Evolutionary conservation across 257 asterid species (phyloP), one percentile per base, ranked within the genome.

Genomic region (Forsythia viridissima): DNA sequence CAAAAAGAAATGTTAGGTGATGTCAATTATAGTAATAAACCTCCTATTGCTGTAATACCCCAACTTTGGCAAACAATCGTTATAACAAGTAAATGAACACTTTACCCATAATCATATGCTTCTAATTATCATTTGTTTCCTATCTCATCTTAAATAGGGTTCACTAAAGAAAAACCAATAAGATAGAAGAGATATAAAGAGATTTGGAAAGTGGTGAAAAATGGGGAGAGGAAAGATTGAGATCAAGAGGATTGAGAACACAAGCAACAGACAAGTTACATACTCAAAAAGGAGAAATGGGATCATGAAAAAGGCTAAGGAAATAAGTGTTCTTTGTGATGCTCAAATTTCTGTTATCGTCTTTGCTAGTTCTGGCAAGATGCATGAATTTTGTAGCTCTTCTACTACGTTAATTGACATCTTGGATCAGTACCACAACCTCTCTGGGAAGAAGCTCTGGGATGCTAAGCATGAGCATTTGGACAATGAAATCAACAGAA

Each of bases 381-480:
- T 91, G 94, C 94, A 91, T 73, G 94, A 91, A 36, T 91, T 80
- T 74, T 88, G 91, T 82, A 89, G 91, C 84, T 90, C 91, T 74
- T 66, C 88, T 8, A 84, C 90, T 8, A 76, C 89, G 96, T 91
- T 93, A 80, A 87, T 87, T 71, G 94, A 91, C 48, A 88, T 94
- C 90, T 74, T 94, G 90, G 97, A 93, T 84, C 92, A 87, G 70
- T 94, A 93, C 81, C 99, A 93, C 80, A 91, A 86, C 77, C 84
- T 90, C 18, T 90, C 98, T 69, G 98, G 98, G 70, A 94, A 91
- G 88, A 93, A 91, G 89, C 89, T 94, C 43, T 94, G 99, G 99
- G 97, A 94, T 93, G 92, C 96, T 57, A 93, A 93, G 85, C 99
- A 94, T 85, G 99, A 93, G 99, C 88, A 89, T 70, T 78, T 94